phyloP scores from a whole-genome alignment of 352 stramenopile genomes.

The Phytophthora cactorum region DNA sequence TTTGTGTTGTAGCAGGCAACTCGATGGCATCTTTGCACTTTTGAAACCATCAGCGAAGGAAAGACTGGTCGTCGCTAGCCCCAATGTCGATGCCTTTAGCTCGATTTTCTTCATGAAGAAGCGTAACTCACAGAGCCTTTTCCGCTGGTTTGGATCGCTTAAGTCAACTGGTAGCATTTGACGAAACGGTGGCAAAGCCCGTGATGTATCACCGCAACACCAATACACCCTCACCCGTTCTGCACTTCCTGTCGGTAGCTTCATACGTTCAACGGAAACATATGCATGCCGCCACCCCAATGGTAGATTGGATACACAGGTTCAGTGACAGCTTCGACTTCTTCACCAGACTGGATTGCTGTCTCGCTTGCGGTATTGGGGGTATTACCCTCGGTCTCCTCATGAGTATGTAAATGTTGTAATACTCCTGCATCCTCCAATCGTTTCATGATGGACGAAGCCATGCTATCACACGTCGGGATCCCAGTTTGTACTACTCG shows the following conservation, averaged over 20 bases:
- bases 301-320: conserved; percentile 3
- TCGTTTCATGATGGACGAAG: background rate
- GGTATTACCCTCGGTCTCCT: background rate
- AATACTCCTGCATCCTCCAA: background rate
- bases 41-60: conserved; percentile 12
- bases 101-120: conserved; percentile 24
- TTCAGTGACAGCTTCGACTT: background rate
- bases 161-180: conserved; percentile 8
- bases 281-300: conserved; percentile 11
- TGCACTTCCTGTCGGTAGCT: conserved; percentile 4
- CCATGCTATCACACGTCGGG: background rate
- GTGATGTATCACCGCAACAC: conserved; percentile 5
- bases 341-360: background rate
- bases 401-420: background rate
- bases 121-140: conserved; percentile 14
- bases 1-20: conserved; percentile 1
- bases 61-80: background rate
- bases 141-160: conserved; percentile 16
- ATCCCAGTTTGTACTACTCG: background rate
- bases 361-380: background rate
- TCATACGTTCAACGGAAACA: conserved; percentile 9
- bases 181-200: conserved; percentile 3
- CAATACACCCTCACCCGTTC: conserved; percentile 15
- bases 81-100: background rate
- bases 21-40: conserved; percentile 17